These are phyloP conservation scores for Tetrahymena elliotti DNA, from an alignment of 73 alveolate genomes.

Conservation along the genomic window DNA sequence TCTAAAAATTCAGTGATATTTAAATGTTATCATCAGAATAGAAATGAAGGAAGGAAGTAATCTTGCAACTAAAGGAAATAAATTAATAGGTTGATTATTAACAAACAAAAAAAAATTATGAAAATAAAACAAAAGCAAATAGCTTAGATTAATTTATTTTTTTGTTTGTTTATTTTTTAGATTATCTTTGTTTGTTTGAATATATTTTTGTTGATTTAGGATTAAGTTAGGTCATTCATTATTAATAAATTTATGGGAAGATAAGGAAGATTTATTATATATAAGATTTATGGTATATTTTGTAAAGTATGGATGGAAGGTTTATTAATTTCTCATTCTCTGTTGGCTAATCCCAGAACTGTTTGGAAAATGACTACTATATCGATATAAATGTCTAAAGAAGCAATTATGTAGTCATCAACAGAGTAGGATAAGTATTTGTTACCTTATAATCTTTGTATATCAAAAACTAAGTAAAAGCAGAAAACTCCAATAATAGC, in stretches of 20 bases:
- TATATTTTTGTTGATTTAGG: too few species aligned
- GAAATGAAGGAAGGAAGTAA: too few species aligned
- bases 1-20: too few species aligned
- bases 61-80: too few species aligned
- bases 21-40: too few species aligned
- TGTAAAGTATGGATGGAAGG: too few species aligned
- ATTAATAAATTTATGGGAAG: background rate
- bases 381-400: slow-evolving; percentile 50
- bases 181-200: too few species aligned
- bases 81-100: too few species aligned
- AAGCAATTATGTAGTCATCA: slow-evolving; percentile 57
- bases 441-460: slow-evolving; percentile 51
- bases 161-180: too few species aligned
- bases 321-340: background rate
- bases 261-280: background rate
- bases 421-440: slow-evolving; percentile 8
- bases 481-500: slow-evolving; percentile 46
- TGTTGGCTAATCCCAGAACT: background rate
- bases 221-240: background rate
- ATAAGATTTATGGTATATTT: too few species aligned
- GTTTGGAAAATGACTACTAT: slow-evolving; percentile 33
- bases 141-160: background rate
- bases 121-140: background rate
- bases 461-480: slow-evolving; percentile 53
- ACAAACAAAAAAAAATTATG: too few species aligned